Base-by-base conservation (phyloP, 306 rosid genomes). In the Benincasa hispida region DNA sequence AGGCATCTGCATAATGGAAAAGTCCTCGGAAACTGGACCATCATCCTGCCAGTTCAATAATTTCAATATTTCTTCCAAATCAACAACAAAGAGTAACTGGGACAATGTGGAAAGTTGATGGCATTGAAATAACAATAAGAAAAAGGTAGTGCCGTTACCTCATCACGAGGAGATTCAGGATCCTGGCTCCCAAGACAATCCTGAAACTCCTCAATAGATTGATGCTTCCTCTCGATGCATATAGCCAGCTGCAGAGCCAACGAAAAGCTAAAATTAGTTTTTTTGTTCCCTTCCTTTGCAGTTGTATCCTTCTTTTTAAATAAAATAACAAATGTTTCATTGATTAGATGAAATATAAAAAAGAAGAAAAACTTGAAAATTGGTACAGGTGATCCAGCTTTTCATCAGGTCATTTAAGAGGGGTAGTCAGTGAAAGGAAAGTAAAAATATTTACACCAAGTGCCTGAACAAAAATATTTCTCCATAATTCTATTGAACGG, bases 151-250 rank as follows among this genome's bases (percentile, higher is more conserved):
- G 35, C 15, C 74, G 47, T 78, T 76, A 93, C 96, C 94, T 90
- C 91, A 34, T 75, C 37, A 80, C 25, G 77, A 70, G 89, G 81
- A 80, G 90, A 92, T 37, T 85, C 82, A 22, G 81, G 83, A 83
- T 90, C 98, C 73, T 83, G 58, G 83, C 89, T 93, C 68, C 85
- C 98, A 81, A 90, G 83, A 82, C 98, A 93, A 79, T 93, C 98
- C 88, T 91, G 89, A 88, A 83, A 93, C 63, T 91, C 96, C 78
- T 93, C 98, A 80, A 72, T 87, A 65, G 77, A 45, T 74, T 87
- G 89, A 79, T 80, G 81, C 86, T 86, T 93, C 85, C 68, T 87
- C 82, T 91, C 97, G 55, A 93, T 89, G 84, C 98, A 93, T 79
- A 91, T 90, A 37, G 98, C 96, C 81, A 93, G 89, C 98, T 93